Percentiles rank a stretch among this genome's conserved stretches.
phyloP scores from a whole-genome alignment of 116 monocot species.

The Iris pallida region DNA sequence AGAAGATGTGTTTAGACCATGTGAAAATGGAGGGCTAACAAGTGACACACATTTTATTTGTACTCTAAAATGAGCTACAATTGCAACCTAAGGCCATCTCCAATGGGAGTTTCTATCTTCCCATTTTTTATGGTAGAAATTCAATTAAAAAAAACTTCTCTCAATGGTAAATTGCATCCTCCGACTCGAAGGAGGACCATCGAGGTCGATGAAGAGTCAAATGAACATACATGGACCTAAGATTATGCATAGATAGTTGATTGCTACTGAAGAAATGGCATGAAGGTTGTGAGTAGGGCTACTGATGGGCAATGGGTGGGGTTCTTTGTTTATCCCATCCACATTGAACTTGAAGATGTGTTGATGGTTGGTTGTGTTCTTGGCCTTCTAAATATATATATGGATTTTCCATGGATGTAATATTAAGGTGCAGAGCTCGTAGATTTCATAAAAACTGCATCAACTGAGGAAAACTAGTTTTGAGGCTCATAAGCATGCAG shows the following conservation, averaged over 20 bases:
- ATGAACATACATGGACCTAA: conserved; percentile 39
- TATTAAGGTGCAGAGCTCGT: not conserved
- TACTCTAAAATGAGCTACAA: no score
- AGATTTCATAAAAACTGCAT: no score
- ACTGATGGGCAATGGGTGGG: conserved; percentile 20
- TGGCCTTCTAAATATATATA: not conserved
- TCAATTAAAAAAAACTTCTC: no score
- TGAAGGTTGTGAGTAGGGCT: not conserved
- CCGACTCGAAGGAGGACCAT: not conserved
- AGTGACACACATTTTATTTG: no score
- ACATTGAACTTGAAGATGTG: not conserved
- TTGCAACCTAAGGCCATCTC: no score
- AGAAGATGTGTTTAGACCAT: no score
- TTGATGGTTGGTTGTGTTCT: not conserved
- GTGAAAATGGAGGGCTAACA: no score
- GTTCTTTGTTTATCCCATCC: not conserved
- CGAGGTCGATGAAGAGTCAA: conserved; percentile 28
- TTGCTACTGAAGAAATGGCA: not conserved
- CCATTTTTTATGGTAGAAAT: no score
- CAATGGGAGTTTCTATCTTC: no score
- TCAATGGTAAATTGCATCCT: no score
- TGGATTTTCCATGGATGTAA: not conserved
- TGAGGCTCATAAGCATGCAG: not conserved
- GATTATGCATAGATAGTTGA: conserved; percentile 16
- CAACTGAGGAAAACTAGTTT: not conserved